Conservation (phyloP, 345 rosid species). For the Isatis tinctoria region DNA sequence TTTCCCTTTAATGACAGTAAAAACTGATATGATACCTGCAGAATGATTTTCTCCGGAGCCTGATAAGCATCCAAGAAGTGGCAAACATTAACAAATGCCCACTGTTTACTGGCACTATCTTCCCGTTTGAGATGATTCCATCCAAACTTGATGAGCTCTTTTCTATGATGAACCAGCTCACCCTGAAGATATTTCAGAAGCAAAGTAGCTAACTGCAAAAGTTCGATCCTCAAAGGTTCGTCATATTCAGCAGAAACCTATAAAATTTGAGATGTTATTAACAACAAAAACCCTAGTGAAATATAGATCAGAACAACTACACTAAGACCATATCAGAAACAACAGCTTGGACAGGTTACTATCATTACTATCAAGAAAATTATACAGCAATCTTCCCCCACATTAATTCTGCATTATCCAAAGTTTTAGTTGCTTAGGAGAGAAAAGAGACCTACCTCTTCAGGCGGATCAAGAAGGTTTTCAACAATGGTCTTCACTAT, state of each 20-base stretch:
- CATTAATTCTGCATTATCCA: not conserved
- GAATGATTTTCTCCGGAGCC: slow-evolving; percentile 96
- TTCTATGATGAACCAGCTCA: slow-evolving; percentile 93
- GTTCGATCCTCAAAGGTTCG: slow-evolving; percentile 96
- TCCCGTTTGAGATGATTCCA: slow-evolving; percentile 99
- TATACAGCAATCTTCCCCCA: not conserved
- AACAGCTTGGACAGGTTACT: not conserved
- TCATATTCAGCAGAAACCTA: slow-evolving; percentile 97
- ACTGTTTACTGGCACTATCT: slow-evolving; percentile 99
- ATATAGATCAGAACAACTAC: not conserved
- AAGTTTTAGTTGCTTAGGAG: slow-evolving; percentile 2
- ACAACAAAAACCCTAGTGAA: not conserved
- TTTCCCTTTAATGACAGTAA: not conserved
- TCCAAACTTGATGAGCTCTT: slow-evolving; percentile 97
- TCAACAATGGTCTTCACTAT: slow-evolving; percentile 90
- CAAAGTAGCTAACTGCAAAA: slow-evolving; percentile 94
- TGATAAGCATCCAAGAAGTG: slow-evolving; percentile 99
- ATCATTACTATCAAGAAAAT: slow-evolving; percentile 2
- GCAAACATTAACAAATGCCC: slow-evolving; percentile 99
- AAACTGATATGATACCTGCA: slow-evolving; percentile 59
- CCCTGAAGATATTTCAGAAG: slow-evolving; percentile 90
- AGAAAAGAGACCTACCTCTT: slow-evolving; percentile 56
- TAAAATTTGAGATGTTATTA: slow-evolving; percentile 12
- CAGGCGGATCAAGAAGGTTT: slow-evolving; percentile 99
- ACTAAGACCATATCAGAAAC: not conserved